Conservation (phyloP, 768 basidiomycete species). For the Imleria badia region DNA sequence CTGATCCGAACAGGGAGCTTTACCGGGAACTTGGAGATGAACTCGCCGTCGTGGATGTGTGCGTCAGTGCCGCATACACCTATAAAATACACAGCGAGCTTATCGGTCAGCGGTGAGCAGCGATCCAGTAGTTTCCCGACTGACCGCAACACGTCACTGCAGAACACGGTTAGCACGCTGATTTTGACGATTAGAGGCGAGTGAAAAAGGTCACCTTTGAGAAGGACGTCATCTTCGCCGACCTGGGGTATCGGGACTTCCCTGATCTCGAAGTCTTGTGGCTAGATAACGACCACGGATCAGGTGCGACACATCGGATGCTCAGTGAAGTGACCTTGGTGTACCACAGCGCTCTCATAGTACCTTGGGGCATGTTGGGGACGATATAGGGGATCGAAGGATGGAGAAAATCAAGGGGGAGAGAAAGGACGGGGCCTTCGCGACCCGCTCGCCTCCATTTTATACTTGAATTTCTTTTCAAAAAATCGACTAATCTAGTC, state of each 20-base stretch:
- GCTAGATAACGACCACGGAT: constrained; percentile 39
- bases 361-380: constrained; percentile 51
- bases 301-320: background rate
- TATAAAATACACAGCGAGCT: constrained; percentile 9
- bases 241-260: constrained; percentile 65
- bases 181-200: background rate
- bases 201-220: constrained; percentile 53
- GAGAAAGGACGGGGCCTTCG: background rate
- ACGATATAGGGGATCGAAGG: background rate
- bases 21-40: constrained; percentile 61
- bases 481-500: constrained; percentile 4
- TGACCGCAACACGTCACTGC: constrained; percentile 46
- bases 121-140: constrained; percentile 5
- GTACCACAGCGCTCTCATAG: constrained; percentile 78
- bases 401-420: background rate
- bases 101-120: background rate
- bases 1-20: constrained; percentile 14
- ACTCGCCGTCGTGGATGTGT: constrained; percentile 66
- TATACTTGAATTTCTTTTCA: constrained; percentile 19
- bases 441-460: constrained; percentile 9
- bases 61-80: constrained; percentile 64
- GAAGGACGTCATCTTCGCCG: constrained; percentile 68
- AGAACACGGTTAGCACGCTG: constrained; percentile 1
- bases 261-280: constrained; percentile 64
- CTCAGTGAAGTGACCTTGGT: constrained; percentile 44